Percentiles rank a stretch among this genome's conserved stretches.
These are phyloP conservation scores for Heimioporus retisporus DNA, from an alignment of 1,284 basidiomycete species.

Conservation along the genomic window DNA sequence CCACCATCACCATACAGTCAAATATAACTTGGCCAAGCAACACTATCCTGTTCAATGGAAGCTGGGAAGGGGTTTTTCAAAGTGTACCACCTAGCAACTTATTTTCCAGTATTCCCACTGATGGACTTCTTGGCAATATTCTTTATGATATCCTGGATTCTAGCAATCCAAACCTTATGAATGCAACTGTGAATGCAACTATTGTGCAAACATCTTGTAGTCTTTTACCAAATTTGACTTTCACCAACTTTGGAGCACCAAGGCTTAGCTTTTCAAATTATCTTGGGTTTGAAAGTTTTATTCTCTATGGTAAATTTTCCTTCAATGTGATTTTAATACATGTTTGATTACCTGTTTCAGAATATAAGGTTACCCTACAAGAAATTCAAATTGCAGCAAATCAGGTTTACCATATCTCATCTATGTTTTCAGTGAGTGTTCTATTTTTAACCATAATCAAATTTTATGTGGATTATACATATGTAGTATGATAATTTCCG, in stretches of 20 bases:
- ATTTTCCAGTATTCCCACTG: not conserved
- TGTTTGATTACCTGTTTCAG: no score
- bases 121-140: not conserved
- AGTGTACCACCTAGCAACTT: not conserved
- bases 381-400: not conserved
- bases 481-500: not conserved
- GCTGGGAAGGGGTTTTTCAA: not conserved
- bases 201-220: conserved; percentile 8
- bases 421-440: no score
- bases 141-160: conserved; percentile 4
- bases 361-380: no score
- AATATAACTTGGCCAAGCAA: not conserved
- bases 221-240: conserved; percentile 11
- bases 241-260: not conserved
- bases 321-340: no score
- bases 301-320: no score
- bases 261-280: not conserved
- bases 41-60: not conserved
- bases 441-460: no score
- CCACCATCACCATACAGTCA: not conserved
- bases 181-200: conserved; percentile 20
- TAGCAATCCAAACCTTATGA: not conserved
- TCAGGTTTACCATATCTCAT: not conserved
- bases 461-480: no score
- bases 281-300: not conserved